A percentile compares a stretch with the other conserved stretches of the same genome.
These are phyloP conservation scores for Plantago ovata DNA, from an alignment of 257 asterid genomes.

Conservation along the genomic window DNA sequence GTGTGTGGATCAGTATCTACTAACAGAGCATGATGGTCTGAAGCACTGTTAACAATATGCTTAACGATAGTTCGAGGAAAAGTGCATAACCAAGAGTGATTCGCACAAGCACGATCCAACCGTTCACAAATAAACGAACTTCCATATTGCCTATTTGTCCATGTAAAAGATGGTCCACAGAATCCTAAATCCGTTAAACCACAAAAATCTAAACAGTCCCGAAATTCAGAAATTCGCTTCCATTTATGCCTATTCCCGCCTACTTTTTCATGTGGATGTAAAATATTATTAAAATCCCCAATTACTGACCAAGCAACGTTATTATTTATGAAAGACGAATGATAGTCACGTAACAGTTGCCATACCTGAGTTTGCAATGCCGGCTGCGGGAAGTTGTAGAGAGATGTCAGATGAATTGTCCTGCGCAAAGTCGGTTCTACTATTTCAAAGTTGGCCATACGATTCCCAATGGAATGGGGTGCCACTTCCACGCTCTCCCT, in stretches of 20 bases:
- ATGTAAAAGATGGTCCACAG: too few species aligned
- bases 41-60: not conserved
- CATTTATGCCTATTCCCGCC: not conserved
- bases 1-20: not conserved
- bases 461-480: too few species aligned
- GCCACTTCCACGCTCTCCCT: too few species aligned
- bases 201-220: not conserved
- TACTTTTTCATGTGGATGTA: not conserved
- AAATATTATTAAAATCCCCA: not conserved
- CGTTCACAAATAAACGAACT: not conserved
- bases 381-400: not conserved
- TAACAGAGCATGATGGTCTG: not conserved
- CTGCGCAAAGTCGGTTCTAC: too few species aligned
- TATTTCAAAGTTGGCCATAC: too few species aligned
- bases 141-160: not conserved
- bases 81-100: fast-evolving
- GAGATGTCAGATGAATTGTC: not conserved
- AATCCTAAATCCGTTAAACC: not conserved
- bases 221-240: not conserved
- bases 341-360: too few species aligned
- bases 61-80: not conserved
- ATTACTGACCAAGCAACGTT: not conserved
- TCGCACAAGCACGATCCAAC: not conserved
- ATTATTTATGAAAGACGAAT: too few species aligned
- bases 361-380: not conserved